Conservation (phyloP, 2,329 filamentous ascomycete genomes). For the Fusarium solani-melongenae region DNA sequence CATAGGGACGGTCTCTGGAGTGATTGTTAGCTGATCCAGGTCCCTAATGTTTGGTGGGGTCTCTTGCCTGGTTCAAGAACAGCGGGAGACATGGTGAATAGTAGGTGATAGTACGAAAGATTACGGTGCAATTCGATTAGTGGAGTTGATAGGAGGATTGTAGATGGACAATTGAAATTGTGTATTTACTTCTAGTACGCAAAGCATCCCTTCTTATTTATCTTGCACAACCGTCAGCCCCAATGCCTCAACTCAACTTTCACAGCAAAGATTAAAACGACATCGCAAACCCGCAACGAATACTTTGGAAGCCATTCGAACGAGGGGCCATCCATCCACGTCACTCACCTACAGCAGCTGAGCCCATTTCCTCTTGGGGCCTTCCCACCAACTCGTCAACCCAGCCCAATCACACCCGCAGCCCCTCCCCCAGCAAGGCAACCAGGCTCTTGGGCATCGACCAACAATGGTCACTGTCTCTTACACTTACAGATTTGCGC, state of each 20-base stretch:
- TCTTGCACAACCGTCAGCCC: not conserved
- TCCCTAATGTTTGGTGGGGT: too few relatives aligned
- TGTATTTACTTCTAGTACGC: not conserved
- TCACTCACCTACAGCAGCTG: conserved; percentile 8
- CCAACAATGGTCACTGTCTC: not conserved
- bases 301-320: conserved; percentile 17
- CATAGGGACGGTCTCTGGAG: not conserved
- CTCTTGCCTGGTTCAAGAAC: not conserved
- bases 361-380: not conserved
- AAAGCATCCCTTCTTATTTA: not conserved
- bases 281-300: conserved; percentile 3
- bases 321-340: not conserved
- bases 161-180: not conserved
- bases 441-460: conserved; percentile 16
- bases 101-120: not conserved
- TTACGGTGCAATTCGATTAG: not conserved
- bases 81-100: not conserved
- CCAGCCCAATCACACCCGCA: conserved; percentile 29
- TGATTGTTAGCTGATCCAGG: not conserved
- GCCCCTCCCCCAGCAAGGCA: not conserved
- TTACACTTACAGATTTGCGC: conserved; percentile 4
- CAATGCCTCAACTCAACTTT: not conserved
- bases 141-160: too few relatives aligned
- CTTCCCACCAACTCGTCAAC: conserved; percentile 9
- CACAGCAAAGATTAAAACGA: not conserved